Evolutionary conservation across 306 rosid species (phyloP).

Genomic region (Ormosia emarginata): DNA sequence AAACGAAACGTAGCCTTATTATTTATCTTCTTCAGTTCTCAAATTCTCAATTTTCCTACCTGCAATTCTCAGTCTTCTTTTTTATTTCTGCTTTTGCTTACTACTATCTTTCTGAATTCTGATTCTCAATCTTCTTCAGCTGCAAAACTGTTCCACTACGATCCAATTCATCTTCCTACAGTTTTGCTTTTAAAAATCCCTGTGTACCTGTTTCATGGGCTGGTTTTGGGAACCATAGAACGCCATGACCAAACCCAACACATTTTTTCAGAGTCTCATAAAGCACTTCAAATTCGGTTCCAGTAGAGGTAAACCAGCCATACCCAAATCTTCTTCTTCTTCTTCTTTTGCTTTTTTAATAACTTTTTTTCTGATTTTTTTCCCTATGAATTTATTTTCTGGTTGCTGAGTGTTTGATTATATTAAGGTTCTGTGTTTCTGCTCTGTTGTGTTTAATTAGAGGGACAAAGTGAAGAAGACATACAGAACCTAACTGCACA

Average conservation of each 20-base stretch:
- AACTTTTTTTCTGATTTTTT: not conserved
- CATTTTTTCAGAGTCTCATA: slow-evolving; percentile 38
- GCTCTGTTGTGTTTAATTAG: slow-evolving; percentile 30
- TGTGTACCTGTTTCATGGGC: slow-evolving; percentile 29
- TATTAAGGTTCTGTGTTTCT: not conserved
- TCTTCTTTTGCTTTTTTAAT: not conserved
- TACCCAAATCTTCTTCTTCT: slow-evolving; percentile 7
- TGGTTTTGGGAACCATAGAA: slow-evolving; percentile 3
- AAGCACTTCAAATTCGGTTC: slow-evolving; percentile 44
- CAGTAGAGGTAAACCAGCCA: slow-evolving; percentile 29
- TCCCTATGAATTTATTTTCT: not conserved
- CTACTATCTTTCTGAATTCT: too few relatives aligned
- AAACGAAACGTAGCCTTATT: too few relatives aligned
- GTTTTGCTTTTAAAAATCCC: not conserved
- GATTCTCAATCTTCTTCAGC: too few relatives aligned
- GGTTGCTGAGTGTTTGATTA: not conserved
- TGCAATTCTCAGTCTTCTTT: too few relatives aligned
- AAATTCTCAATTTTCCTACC: too few relatives aligned
- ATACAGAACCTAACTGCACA: slow-evolving; percentile 59
- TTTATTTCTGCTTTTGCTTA: too few relatives aligned
- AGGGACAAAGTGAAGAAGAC: slow-evolving; percentile 43
- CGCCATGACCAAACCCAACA: slow-evolving; percentile 54
- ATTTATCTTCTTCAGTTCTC: too few relatives aligned
- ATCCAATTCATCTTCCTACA: too few relatives aligned
- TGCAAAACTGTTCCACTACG: too few relatives aligned